Evolutionary conservation across 176 grass and related monocot species (phyloP), one percentile per base, ranked within the genome.

Genomic region (Musa acuminata): DNA sequence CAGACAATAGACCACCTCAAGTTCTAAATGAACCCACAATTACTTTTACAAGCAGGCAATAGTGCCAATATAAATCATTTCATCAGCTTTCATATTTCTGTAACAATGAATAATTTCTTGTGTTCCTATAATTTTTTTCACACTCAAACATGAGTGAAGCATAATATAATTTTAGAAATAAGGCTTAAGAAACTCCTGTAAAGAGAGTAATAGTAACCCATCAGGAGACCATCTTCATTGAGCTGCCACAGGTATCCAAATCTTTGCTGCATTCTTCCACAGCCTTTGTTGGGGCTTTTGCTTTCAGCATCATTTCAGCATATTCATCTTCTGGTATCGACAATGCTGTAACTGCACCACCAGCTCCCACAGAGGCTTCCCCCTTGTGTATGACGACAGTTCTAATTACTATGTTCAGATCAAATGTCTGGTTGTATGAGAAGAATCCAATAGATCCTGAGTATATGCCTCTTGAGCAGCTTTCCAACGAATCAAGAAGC

Each of bases 361-460:
- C 95, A 1, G 95, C 82, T 14, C 95, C 95, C 0, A 99, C 78
- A 0, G 75, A 85, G 55, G 87, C 86, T 75, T 94, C 88, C 69
- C 88, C 86, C 25, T 99, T 50, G 13, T 87, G 84, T 64, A 90
- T 73, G 13, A 99, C 67, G 17, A 94, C 69, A 1, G 95, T 94
- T 69, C 95, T 67, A 48, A 99, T 99, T 43, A 94, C 95, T 13
- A 99, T 89, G 53, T 94, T 99, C 72, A 99, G 58, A 72, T 94
- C 90, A 0, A 99, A 99, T 3, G 84, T 87, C 48, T 79, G 86
- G 78, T 91, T 99, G 63, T 99, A 94, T 0, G 90, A 99, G 71
- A 99, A 81, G 68, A 99, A 99, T 24, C 95, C 95, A 51, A 99
- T 89, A 5, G 88, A 99, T 35, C 95, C 90, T 1, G 95, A 99